A percentile compares a stretch with the other conserved stretches of the same genome.
Evolutionary conservation across 768 basidiomycete species (phyloP).

Genomic region (Dentipellis fragilis): DNA sequence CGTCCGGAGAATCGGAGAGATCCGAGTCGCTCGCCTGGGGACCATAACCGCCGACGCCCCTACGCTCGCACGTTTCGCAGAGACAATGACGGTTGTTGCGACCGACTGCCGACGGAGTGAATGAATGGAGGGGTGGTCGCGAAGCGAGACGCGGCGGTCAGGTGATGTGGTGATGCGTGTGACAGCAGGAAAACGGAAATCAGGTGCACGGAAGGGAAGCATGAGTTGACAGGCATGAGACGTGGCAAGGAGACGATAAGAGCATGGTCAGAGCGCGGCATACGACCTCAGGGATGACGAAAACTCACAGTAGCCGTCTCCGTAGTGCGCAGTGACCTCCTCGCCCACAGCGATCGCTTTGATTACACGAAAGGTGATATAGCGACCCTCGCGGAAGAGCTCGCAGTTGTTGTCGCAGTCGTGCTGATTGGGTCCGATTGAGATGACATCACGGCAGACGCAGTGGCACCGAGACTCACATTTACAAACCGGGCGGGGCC

Average conservation of each 20-base stretch:
- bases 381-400: slow-evolving; percentile 78
- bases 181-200: slow-evolving; percentile 11
- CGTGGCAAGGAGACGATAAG: neutral
- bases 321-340: slow-evolving; percentile 86
- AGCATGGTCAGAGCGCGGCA: neutral
- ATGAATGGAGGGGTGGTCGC: slow-evolving; percentile 16
- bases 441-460: slow-evolving; percentile 10
- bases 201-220: neutral
- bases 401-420: slow-evolving; percentile 88
- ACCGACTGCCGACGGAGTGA: slow-evolving; percentile 38
- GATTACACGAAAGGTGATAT: slow-evolving; percentile 82
- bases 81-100: slow-evolving; percentile 66
- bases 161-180: neutral
- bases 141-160: neutral
- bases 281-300: slow-evolving; percentile 4
- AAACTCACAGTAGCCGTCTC: slow-evolving; percentile 80
- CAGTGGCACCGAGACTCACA: slow-evolving; percentile 35
- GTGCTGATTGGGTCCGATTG: slow-evolving; percentile 38
- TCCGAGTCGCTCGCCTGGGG: slow-evolving; percentile 42
- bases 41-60: slow-evolving; percentile 62
- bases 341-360: slow-evolving; percentile 71
- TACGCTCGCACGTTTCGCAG: slow-evolving; percentile 80
- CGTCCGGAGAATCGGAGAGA: slow-evolving; percentile 26
- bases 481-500: slow-evolving; percentile 91
- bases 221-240: neutral